phyloP scores from a whole-genome alignment of 2,329 filamentous ascomycete genomes.

The Phialemoniopsis sp. region DNA sequence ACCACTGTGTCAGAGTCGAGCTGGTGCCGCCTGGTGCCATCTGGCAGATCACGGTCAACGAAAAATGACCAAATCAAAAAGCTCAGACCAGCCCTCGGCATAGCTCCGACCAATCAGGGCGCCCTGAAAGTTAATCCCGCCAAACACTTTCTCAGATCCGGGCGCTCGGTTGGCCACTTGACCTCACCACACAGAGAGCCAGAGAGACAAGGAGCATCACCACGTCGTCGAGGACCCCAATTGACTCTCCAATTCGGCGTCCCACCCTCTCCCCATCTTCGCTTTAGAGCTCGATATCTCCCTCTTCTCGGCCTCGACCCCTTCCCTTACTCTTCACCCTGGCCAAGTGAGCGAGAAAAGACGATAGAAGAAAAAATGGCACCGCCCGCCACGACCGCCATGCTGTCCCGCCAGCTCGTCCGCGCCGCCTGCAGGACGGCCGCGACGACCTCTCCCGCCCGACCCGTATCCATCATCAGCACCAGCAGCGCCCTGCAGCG shows the following conservation, averaged over 20 bases:
- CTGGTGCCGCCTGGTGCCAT: too few species aligned
- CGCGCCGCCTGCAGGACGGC: constrained; percentile 5
- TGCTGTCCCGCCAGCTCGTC: constrained; percentile 12
- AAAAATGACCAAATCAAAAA: too few species aligned
- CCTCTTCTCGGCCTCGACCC: neutral
- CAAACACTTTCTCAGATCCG: constrained; percentile 1
- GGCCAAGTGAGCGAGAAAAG: too few species aligned
- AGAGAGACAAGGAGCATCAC: neutral
- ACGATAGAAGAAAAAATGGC: too few species aligned
- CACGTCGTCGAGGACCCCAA: neutral
- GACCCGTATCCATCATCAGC: constrained; percentile 1
- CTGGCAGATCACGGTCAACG: too few species aligned
- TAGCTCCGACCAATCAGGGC: constrained; percentile 10
- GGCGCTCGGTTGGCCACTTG: too few species aligned
- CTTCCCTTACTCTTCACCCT: neutral
- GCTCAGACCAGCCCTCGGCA: neutral
- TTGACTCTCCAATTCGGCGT: neutral
- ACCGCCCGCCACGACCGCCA: constrained; percentile 7
- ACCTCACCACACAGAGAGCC: too few species aligned
- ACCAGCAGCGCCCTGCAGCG: constrained; percentile 1
- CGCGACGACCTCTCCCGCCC: constrained; percentile 2
- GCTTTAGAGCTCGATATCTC: neutral
- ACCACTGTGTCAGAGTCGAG: too few species aligned
- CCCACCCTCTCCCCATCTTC: neutral
- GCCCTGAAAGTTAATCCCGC: constrained; percentile 13